Conservation (phyloP, 192 early-diverging fungal species). For the Coemansia umbellata region DNA sequence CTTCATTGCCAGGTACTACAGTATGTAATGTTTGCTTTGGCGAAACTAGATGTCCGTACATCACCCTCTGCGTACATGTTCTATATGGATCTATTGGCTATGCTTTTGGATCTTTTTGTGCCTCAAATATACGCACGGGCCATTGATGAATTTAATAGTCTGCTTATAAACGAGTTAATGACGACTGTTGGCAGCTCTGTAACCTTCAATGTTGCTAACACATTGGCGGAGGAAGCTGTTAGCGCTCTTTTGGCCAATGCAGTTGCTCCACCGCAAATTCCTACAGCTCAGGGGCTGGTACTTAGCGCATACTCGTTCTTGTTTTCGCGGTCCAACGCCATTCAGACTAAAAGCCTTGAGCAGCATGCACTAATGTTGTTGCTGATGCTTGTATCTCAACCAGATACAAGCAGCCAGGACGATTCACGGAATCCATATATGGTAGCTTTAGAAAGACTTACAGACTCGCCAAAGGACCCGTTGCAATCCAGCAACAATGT, state of each 20-base stretch:
- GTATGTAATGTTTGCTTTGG: slow-evolving; percentile 26
- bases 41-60: slow-evolving; percentile 27
- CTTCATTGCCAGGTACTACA: slow-evolving; percentile 36
- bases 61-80: slow-evolving; percentile 19
- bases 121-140: slow-evolving; percentile 14
- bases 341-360: slow-evolving; percentile 19
- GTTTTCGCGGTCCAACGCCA: slow-evolving; percentile 29
- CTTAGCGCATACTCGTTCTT: slow-evolving; percentile 45
- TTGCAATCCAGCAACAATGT: slow-evolving; percentile 6
- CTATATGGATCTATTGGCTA: slow-evolving; percentile 23
- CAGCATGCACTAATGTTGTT: slow-evolving; percentile 37
- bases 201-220: slow-evolving; percentile 31
- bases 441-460: slow-evolving; percentile 14
- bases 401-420: neutral
- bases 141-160: neutral
- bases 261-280: slow-evolving; percentile 13
- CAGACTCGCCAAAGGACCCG: slow-evolving; percentile 17
- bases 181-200: slow-evolving; percentile 25
- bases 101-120: slow-evolving; percentile 27
- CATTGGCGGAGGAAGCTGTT: slow-evolving; percentile 25
- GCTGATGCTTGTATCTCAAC: slow-evolving; percentile 28
- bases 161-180: slow-evolving; percentile 24
- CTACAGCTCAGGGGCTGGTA: slow-evolving; percentile 30
- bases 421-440: slow-evolving; percentile 18
- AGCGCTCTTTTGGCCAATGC: slow-evolving; percentile 24